phyloP scores from a whole-genome alignment of 306 rosid genomes.

The Sesbania bispinosa region DNA sequence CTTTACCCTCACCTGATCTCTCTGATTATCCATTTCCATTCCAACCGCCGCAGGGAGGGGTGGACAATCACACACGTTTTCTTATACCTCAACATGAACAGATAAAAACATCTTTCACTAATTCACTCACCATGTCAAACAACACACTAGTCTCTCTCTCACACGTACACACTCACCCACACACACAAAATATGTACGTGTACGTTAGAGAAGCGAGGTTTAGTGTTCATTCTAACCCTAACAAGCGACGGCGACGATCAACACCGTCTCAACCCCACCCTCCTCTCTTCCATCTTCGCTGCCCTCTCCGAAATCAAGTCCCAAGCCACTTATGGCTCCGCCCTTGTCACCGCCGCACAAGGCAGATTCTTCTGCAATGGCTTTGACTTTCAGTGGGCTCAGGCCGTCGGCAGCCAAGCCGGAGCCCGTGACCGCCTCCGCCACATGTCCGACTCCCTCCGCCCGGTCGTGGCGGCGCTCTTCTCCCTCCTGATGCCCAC shows the following conservation, averaged over 20 bases:
- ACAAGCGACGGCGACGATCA: conserved; percentile 50
- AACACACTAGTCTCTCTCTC: too few relatives aligned
- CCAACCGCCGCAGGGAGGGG: too few relatives aligned
- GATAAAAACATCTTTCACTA: too few relatives aligned
- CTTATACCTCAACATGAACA: too few relatives aligned
- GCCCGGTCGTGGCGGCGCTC: conserved; percentile 42
- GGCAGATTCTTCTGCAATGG: conserved; percentile 60
- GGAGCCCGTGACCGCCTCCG: conserved; percentile 35
- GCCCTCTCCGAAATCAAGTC: conserved; percentile 36
- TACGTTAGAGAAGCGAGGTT: too few relatives aligned
- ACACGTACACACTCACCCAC: too few relatives aligned
- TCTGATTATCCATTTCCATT: too few relatives aligned
- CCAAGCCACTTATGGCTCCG: conserved; percentile 47
- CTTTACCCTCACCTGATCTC: too few relatives aligned
- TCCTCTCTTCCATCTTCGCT: conserved; percentile 39
- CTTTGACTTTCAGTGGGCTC: conserved; percentile 59
- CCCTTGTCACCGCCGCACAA: conserved; percentile 57
- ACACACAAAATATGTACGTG: too few relatives aligned
- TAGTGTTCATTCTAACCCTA: conserved; percentile 30
- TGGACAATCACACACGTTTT: too few relatives aligned
- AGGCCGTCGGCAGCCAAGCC: conserved; percentile 23
- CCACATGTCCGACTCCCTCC: conserved; percentile 38
- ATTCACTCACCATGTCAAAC: too few relatives aligned
- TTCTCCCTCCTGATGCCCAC: conserved; percentile 65
- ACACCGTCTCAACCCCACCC: conserved; percentile 46